Percentiles rank a stretch among this genome's conserved stretches.
Evolutionary conservation across 1,139 yeast species (phyloP).

Genomic region (Lodderomyces pseudojiufengensis): DNA sequence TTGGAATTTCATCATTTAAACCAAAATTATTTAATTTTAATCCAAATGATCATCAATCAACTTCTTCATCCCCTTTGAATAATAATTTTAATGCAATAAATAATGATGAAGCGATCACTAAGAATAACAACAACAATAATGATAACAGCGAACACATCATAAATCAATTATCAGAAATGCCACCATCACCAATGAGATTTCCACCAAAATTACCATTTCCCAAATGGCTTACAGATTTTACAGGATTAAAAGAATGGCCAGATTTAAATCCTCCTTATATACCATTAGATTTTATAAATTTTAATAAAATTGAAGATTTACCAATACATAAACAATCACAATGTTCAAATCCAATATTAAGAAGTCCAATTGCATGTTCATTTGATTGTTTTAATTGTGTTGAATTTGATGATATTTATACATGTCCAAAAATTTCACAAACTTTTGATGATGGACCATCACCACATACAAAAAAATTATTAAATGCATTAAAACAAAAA

Average conservation of each 20-base stretch:
- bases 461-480: slow-evolving; percentile 57
- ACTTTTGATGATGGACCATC: slow-evolving; percentile 97
- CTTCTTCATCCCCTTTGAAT: background rate
- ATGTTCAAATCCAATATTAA: slow-evolving; percentile 38
- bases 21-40: slow-evolving; percentile 3
- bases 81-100: background rate
- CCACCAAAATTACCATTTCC: slow-evolving; percentile 55
- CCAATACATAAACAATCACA: slow-evolving; percentile 55
- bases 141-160: background rate
- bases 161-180: slow-evolving; percentile 3
- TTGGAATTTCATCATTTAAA: slow-evolving; percentile 4
- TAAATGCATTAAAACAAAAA: slow-evolving; percentile 41
- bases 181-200: slow-evolving; percentile 11
- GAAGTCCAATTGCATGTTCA: slow-evolving; percentile 54
- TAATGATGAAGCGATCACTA: background rate
- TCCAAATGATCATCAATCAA: background rate
- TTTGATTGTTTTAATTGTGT: slow-evolving; percentile 85
- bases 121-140: slow-evolving; percentile 1
- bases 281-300: slow-evolving; percentile 67
- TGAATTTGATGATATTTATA: slow-evolving; percentile 69
- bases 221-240: slow-evolving; percentile 68
- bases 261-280: slow-evolving; percentile 82
- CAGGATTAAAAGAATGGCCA: slow-evolving; percentile 80
- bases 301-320: slow-evolving; percentile 38
- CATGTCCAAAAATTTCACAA: slow-evolving; percentile 74